These are phyloP conservation scores for Auricularia sp. DNA, from an alignment of 768 basidiomycete species.

Conservation along the genomic window DNA sequence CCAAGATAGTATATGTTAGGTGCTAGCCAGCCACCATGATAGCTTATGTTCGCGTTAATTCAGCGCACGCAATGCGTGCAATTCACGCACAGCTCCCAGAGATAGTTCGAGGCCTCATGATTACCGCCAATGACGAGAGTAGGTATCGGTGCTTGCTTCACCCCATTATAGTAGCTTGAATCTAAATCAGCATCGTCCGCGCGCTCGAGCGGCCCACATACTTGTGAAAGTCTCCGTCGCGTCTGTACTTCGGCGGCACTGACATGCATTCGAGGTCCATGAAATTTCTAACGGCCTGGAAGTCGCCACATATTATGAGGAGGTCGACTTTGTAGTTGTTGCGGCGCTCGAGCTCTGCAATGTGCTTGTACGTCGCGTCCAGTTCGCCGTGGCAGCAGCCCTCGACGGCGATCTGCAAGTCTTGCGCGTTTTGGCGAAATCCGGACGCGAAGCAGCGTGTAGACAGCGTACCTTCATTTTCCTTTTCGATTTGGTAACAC, in stretches of 20 bases:
- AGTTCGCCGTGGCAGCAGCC: constrained; percentile 94
- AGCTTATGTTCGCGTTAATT: constrained; percentile 35
- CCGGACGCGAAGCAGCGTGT: neutral
- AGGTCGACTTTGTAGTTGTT: constrained; percentile 68
- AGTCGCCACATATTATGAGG: constrained; percentile 91
- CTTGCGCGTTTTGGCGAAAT: constrained; percentile 1
- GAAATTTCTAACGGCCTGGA: constrained; percentile 82
- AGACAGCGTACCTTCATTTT: neutral
- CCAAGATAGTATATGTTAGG: constrained; percentile 96
- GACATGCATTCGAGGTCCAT: constrained; percentile 85
- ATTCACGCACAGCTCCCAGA: constrained; percentile 80
- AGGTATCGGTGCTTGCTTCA: constrained; percentile 70
- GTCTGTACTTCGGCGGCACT: constrained; percentile 80
- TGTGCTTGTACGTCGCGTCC: constrained; percentile 73
- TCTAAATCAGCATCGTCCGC: constrained; percentile 2
- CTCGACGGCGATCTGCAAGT: constrained; percentile 67
- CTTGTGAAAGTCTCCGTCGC: constrained; percentile 70
- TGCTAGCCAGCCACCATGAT: constrained; percentile 95
- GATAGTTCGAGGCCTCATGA: constrained; percentile 93
- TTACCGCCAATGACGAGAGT: constrained; percentile 96
- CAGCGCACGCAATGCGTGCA: neutral
- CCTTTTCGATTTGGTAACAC: neutral
- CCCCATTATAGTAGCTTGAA: constrained; percentile 76
- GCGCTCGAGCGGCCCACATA: constrained; percentile 5
- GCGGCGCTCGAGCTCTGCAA: constrained; percentile 49